Evolutionary conservation across 2,329 filamentous ascomycete genomes (phyloP), one percentile per base, ranked within the genome.

Genomic region (Cladorrhinum sp.): DNA sequence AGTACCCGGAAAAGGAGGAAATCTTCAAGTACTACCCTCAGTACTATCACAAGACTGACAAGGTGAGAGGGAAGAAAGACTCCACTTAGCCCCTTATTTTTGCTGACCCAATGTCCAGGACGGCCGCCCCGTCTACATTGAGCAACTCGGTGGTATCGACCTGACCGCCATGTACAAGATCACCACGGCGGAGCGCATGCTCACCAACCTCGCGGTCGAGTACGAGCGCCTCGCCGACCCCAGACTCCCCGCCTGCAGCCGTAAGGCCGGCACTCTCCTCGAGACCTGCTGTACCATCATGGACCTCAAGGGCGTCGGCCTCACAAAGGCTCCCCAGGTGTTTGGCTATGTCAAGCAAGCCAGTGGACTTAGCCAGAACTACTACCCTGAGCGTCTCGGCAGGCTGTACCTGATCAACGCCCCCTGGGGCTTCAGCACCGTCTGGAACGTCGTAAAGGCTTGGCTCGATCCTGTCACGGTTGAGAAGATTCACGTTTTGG

Each of bases 251-350:
- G 93, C 95, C 68, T 97, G 92, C 84, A 96, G 92, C 59, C 92
- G 93, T 77, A 96, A 96, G 79, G 82, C 88, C 23, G 92, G 91
- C 70, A 85, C 89, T 72, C 87, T 99, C 60, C 88, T 97, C 71
- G 95, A 99, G 82, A 99, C 95, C 23, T 97, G 92, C 81, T 98
- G 95, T 87, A 93, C 91, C 66, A 92, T 99, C 78, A 95, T 98
- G 89, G 95, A 99, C 77, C 84, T 97, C 75, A 96, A 96, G 81
- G 93, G 93, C 64, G 93, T 99, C 23, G 91, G 91, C 61, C 79
- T 98, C 69, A 83, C 82, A 74, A 95, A 90, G 77, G 87, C 91
- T 49, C 84, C 86, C 64, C 89, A 89, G 63, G 93, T 97, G 61
- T 96, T 96, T 81, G 84, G 86, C 58, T 98, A 97, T 80, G 85